Base-by-base conservation (phyloP, 345 rosid genomes). In the Pelargonium nanum region DNA sequence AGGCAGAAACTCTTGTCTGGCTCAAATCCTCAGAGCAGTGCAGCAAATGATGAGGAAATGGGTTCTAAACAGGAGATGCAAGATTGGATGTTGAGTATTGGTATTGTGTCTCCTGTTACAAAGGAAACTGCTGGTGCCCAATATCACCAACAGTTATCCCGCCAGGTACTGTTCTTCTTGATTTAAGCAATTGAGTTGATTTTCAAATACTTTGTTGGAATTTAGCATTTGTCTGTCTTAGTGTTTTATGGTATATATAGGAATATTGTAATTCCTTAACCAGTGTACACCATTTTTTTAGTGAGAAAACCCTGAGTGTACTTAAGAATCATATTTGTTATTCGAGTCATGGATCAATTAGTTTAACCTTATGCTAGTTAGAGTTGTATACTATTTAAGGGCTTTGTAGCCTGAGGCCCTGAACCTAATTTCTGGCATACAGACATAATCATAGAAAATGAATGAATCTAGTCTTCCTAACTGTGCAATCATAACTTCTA, bases 51-150 rank as follows among this genome's bases (percentile, higher is more conserved):
- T 34, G 99, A 87, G 19, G 95, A 87, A 76, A 75, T 84, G 86
- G 97, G 95, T 57, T 85, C 99, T 23, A 85, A 85, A 77, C 93
- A 91, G 70, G 98, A 89, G 71, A 87, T 89, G 71, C 99, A 93
- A 70, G 96, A 89, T 55, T 87, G 87, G 91, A 72, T 93, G 81
- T 69, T 89, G 80, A 93, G 99, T 62, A 88, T 89, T 73, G 99
- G 99, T 78, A 89, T 89, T 73, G 74, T 87, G 71, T 89, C 99
- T 23, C 99, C 97, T 0, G 99, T 89, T 53, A 93, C 99, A 40
- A 84, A 87, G 65, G 99, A 89, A 66, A 84, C 97, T 62, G 99
- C 99, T 0, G 97, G 97, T 34, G 99, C 97, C 10, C 70, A 89
- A 70, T 89, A 93, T 65, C 94, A 89, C 65, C 97, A 89, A 72